These are phyloP conservation scores for Xanthoceras sorbifolium DNA, from an alignment of 345 rosid genomes.

Conservation along the genomic window DNA sequence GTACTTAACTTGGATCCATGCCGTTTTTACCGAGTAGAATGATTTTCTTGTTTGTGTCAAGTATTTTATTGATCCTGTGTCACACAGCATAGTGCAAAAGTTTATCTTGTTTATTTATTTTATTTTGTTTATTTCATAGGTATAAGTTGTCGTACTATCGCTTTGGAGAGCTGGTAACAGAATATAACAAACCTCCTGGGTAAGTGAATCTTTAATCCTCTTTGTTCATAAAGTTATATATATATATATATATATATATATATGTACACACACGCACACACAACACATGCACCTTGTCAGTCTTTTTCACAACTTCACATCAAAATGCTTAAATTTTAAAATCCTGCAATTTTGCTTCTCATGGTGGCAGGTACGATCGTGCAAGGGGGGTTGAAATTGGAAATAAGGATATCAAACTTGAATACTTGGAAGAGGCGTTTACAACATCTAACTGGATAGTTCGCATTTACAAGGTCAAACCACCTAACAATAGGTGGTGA, in stretches of 20 bases:
- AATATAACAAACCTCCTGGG: conserved; percentile 95
- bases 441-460: conserved; percentile 98
- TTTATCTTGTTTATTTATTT: conserved; percentile 3
- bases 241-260: too few species aligned
- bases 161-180: conserved; percentile 92
- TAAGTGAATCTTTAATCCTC: conserved; percentile 36
- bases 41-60: too few species aligned
- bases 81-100: neutral
- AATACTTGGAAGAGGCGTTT: conserved; percentile 93
- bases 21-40: neutral
- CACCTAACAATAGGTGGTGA: conserved; percentile 94
- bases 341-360: conserved; percentile 15
- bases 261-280: too few species aligned
- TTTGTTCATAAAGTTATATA: neutral
- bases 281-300: neutral
- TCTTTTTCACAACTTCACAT: neutral
- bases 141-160: conserved; percentile 95
- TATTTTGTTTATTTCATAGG: conserved; percentile 53
- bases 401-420: conserved; percentile 88
- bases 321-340: neutral
- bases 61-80: neutral
- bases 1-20: neutral
- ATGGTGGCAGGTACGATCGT: conserved; percentile 74
- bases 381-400: conserved; percentile 99
- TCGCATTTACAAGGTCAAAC: conserved; percentile 94